Conservation (phyloP, 768 basidiomycete species). For the Clitopilus passeckerianus region DNA sequence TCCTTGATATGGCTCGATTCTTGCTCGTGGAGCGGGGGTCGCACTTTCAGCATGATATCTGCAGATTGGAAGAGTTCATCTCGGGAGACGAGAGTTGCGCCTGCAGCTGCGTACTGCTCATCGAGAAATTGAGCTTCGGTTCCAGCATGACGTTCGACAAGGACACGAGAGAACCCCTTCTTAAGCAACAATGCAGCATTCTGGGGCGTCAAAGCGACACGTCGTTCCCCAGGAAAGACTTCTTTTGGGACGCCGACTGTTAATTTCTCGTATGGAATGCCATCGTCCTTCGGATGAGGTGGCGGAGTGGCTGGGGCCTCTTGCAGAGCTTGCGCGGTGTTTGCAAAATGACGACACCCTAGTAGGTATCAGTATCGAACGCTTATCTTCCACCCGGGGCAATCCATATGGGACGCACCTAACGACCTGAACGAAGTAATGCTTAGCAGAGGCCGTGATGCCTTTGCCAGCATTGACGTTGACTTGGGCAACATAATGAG, state of each 20-base stretch:
- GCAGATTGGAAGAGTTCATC: slow-evolving; percentile 63
- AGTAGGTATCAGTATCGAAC: background rate
- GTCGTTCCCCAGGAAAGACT: slow-evolving; percentile 70
- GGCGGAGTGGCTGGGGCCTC: slow-evolving; percentile 21
- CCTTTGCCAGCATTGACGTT: background rate
- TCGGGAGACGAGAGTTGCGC: slow-evolving; percentile 70
- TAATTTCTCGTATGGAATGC: slow-evolving; percentile 64
- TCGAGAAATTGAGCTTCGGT: slow-evolving; percentile 73
- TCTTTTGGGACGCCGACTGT: slow-evolving; percentile 77
- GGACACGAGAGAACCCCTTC: slow-evolving; percentile 73
- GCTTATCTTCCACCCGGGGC: background rate
- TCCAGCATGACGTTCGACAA: slow-evolving; percentile 73
- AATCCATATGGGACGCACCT: background rate
- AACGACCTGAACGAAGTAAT: background rate
- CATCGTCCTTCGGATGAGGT: slow-evolving; percentile 18
- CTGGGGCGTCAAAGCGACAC: slow-evolving; percentile 79
- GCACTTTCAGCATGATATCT: slow-evolving; percentile 85
- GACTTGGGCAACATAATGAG: background rate
- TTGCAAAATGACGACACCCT: slow-evolving; percentile 25
- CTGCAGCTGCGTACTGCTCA: slow-evolving; percentile 73
- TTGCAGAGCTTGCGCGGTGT: slow-evolving; percentile 20
- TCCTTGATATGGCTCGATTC: slow-evolving; percentile 62
- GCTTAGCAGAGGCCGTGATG: background rate
- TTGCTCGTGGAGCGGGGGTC: slow-evolving; percentile 61
- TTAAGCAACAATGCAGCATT: slow-evolving; percentile 72